phyloP scores from a whole-genome alignment of 306 rosid genomes.

The Vachellia pachyceras region DNA sequence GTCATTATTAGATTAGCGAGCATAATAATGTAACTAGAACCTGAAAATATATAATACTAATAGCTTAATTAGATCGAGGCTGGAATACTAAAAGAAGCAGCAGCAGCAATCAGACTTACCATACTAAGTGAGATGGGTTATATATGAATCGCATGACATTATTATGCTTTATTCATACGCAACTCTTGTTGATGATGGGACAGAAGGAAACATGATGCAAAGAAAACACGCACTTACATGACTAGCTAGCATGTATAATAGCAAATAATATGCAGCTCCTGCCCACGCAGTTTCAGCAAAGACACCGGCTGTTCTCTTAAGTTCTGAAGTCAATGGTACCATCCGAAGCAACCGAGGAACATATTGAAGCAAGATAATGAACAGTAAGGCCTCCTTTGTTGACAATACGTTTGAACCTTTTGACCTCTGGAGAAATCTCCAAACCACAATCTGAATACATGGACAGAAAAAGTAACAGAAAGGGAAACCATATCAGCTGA shows the following conservation, averaged over 20 bases:
- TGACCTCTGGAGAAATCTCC: constrained; percentile 89
- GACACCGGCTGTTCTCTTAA: constrained; percentile 95
- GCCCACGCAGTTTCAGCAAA: constrained; percentile 99
- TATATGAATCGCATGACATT: not conserved
- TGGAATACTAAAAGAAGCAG: too few relatives aligned
- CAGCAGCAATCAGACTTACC: too few relatives aligned
- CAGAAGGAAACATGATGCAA: constrained; percentile 23
- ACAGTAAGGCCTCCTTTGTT: constrained; percentile 88
- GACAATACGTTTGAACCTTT: constrained; percentile 80
- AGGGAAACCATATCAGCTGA: not conserved
- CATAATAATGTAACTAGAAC: constrained; percentile 27
- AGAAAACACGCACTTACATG: constrained; percentile 70
- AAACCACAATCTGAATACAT: constrained; percentile 80
- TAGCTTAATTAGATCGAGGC: constrained; percentile 24
- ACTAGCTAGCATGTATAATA: constrained; percentile 95
- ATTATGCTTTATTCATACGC: not conserved
- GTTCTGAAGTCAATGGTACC: constrained; percentile 87
- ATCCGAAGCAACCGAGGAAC: constrained; percentile 85
- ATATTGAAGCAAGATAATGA: constrained; percentile 85
- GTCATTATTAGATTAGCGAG: constrained; percentile 18
- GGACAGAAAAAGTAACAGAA: constrained; percentile 32
- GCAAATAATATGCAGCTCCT: constrained; percentile 95
- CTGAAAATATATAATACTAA: not conserved
- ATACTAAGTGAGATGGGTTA: not conserved
- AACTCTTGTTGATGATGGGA: not conserved